Evolutionary conservation across 2,329 filamentous ascomycete genomes (phyloP), one percentile per base, ranked within the genome.

Genomic region (Periconia macrospinosa): DNA sequence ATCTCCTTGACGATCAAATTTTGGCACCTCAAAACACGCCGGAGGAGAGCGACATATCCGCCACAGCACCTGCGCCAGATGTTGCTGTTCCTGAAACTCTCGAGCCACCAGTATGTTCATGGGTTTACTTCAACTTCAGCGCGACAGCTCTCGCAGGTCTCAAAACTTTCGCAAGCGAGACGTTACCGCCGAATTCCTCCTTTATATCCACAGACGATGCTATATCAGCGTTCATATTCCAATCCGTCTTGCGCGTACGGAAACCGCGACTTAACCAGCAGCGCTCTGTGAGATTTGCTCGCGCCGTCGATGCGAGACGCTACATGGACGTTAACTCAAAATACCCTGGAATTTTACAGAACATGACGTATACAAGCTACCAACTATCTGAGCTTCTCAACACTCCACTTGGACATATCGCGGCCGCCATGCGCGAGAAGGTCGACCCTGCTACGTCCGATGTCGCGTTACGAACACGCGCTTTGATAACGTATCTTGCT

Each of bases 191-290:
- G 46, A 56, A 1, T 33, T 53, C 54, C 14, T 15, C 18, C 2
- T 83, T 75, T n/a, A 63, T 83, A 18, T 81, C 81, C 2, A 84
- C 81, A 0, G 81, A 85, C 49, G 82, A 85, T 60, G 72, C 76
- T 2, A 65, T 84, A n/a, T 79, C 67, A 2, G 79, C 80, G 1
- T 76, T 83, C 37, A 66, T 83, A 50, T 85, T 79, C 79, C 74
- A 80, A 17, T 72, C 71, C 0, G 59, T 81, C 10, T 67, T 69
- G 0, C 76, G 76, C 30, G 75, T 72, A 0, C 77, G 82, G 14
- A 60, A 72, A 0, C 54, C 67, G 0, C 75, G 77, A 1, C 54
- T 80, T 0, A 23, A 15, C 19, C 30, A 50, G 2, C 42, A 52
- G 18, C 17, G 17, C 2, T 30, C 17, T 5, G 69, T 73, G 19